Evolutionary conservation across 2,329 filamentous ascomycete genomes (phyloP), one percentile per base, ranked within the genome.

Genomic region (Fusarium sp.): DNA sequence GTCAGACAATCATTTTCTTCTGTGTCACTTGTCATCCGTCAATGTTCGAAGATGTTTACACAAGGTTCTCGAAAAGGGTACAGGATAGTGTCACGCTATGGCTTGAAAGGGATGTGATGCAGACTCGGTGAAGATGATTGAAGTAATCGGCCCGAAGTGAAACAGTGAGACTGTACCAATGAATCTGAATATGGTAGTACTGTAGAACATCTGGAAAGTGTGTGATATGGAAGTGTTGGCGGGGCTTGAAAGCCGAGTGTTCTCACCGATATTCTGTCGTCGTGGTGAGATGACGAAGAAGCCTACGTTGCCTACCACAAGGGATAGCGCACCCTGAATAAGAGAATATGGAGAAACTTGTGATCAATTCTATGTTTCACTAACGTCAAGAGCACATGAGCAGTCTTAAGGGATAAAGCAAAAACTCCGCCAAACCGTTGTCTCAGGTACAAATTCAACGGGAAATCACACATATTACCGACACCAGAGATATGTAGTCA

Each of bases 61-160:
- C 23, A 41, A 10, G 12, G 26, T 28, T 41, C 18, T 42, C 23
- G 23, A 42, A 28, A 51, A 5, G 23, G 49, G n/a, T 51, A 51
- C 34, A 13, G 21, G 30, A 39, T 28, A 51, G 49, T 51, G 49
- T 41, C 13, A 42, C 23, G 23, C 21, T 11, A 41, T 4, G 18
- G 16, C 23, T 19, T 26, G 39, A 16, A 26, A 14, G 7, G n/a
- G 13, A 28, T 51, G 49, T 51, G 49, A 51, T 34, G 49, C 34
- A 51, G 49, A 51, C 49, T 18, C 49, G 13, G 49, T 51, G 18
- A 51, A 42, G 34, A 41, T 7, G 13, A 51, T 16, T 21, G 12
- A 21, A 28, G 4, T 19, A 51, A 41, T 42, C 49, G 49, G 49
- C 34, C 49, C 49, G 49, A 42, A n/a, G 49, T 51, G 31, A 16